Evolutionary conservation across 1,284 basidiomycete species (phyloP).

Genomic region (Xerocomus tenax): DNA sequence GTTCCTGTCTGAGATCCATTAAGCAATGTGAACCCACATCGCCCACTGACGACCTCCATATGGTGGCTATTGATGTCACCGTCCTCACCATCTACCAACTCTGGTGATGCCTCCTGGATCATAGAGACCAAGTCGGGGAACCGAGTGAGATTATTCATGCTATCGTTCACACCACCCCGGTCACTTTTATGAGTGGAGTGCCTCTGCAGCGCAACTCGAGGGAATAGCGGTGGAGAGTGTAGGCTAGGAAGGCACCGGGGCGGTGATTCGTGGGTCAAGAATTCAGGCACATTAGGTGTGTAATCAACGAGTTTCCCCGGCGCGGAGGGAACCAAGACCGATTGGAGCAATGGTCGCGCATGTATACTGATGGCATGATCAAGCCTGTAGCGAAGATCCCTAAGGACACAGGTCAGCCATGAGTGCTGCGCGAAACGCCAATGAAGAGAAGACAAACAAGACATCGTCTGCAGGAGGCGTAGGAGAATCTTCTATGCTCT

Average conservation of each 20-base stretch:
- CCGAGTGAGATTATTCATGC: slow-evolving; percentile 1
- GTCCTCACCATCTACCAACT: slow-evolving; percentile 32
- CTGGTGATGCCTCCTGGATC: slow-evolving; percentile 15
- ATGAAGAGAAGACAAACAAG: slow-evolving; percentile 23
- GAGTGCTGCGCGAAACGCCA: background rate
- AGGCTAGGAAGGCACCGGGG: slow-evolving; percentile 28
- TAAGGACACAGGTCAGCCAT: slow-evolving; percentile 12
- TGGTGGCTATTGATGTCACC: slow-evolving; percentile 38
- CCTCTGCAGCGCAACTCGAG: slow-evolving; percentile 26
- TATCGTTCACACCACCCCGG: background rate
- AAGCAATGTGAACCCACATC: slow-evolving; percentile 37
- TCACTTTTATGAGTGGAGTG: background rate
- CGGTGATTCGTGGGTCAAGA: slow-evolving; percentile 26
- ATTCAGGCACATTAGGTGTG: slow-evolving; percentile 25
- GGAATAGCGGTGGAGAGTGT: slow-evolving; percentile 41
- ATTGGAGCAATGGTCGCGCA: slow-evolving; percentile 23
- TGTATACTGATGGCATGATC: slow-evolving; percentile 23
- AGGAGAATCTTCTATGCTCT: slow-evolving; percentile 20
- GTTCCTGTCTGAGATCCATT: background rate
- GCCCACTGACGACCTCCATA: slow-evolving; percentile 50
- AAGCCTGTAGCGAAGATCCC: slow-evolving; percentile 31
- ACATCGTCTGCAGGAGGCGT: slow-evolving; percentile 27
- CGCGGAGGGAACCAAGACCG: slow-evolving; percentile 4
- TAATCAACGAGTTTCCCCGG: background rate
- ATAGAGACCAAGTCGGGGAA: slow-evolving; percentile 15